These are phyloP conservation scores for Cucumis sativus DNA, from an alignment of 306 rosid species.

Conservation along the genomic window Cucumber_9930_V3 NC_026657.2:5708001-5708500, in stretches of 20 bases:
- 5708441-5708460: neutral
- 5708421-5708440: neutral
- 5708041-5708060: conserved; percentile 70
- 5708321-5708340: neutral
- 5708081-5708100: conserved; percentile 54
- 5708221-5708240: conserved; percentile 63
- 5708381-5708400: neutral
- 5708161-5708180: conserved; percentile 82
- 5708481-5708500: neutral
- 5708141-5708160: conserved; percentile 83
- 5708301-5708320: conserved; percentile 19
- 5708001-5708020: conserved; percentile 98
- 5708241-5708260: conserved; percentile 73
- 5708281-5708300: conserved; percentile 29
- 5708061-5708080: conserved; percentile 74
- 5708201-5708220: conserved; percentile 52
- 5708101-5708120: conserved; percentile 94
- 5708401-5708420: neutral
- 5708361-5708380: neutral
- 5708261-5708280: conserved; percentile 99
- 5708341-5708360: neutral
- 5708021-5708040: conserved; percentile 78
- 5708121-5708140: conserved; percentile 53
- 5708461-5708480: neutral
- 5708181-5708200: conserved; percentile 84